phyloP scores from a whole-genome alignment of 495 filamentous ascomycete species.

The Penicillium arizonense region DNA sequence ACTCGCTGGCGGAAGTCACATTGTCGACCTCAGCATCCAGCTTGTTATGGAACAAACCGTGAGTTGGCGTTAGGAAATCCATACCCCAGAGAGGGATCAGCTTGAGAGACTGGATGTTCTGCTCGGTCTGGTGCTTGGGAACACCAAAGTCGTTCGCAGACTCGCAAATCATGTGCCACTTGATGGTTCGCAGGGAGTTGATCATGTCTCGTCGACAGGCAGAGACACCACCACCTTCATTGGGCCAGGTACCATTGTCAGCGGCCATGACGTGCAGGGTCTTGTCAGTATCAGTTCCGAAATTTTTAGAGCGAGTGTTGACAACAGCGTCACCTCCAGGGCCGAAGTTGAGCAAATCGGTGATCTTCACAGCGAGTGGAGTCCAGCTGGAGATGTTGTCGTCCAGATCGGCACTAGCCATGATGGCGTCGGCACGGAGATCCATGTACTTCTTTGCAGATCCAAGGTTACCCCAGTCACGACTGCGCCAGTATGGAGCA shows the following conservation, averaged over 20 bases:
- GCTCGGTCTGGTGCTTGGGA: conserved; percentile 65
- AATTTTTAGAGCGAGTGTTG: conserved; percentile 41
- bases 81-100: conserved; percentile 66
- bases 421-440: conserved; percentile 54
- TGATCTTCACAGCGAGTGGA: conserved; percentile 59
- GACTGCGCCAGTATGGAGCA: conserved; percentile 55
- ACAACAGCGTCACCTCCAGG: conserved; percentile 57
- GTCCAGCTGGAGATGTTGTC: conserved; percentile 58
- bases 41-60: conserved; percentile 62
- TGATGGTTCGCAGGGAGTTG: conserved; percentile 59
- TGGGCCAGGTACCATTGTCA: conserved; percentile 66
- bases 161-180: conserved; percentile 66
- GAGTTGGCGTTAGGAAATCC: conserved; percentile 60
- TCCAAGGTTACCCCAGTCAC: conserved; percentile 53
- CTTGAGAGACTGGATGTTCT: conserved; percentile 63
- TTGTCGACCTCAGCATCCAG: conserved; percentile 61
- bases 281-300: conserved; percentile 50
- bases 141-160: conserved; percentile 65
- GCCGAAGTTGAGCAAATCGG: conserved; percentile 63
- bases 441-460: conserved; percentile 56
- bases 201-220: conserved; percentile 68
- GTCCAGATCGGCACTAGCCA: conserved; percentile 61
- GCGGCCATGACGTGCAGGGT: conserved; percentile 61
- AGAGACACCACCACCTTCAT: conserved; percentile 65
- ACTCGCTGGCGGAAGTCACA: conserved; percentile 48